Evolutionary conservation across 2,329 filamentous ascomycete species (phyloP), one percentile per base, ranked within the genome.

Genomic region (Phialemoniopsis sp.): DNA sequence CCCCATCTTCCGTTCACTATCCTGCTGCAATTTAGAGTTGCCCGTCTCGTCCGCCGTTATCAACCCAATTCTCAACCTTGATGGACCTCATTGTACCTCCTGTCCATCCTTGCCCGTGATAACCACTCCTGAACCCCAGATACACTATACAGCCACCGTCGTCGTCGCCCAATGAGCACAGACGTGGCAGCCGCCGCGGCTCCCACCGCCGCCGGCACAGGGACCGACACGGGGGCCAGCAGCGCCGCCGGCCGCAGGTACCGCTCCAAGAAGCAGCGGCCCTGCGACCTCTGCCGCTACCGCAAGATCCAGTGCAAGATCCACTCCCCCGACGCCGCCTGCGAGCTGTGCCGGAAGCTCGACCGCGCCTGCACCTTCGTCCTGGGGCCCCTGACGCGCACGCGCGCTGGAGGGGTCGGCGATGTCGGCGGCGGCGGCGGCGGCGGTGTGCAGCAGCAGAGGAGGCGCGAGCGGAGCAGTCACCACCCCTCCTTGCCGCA

Each of bases 301-400:
- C 38, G 44, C 16, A 48, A 48, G 40, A 46, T 45, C 32, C 42
- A 46, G 16, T 48, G 46, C 44, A 47, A 47, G 39, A 28, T 49
- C 4, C 38, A 40, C n/a, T 37, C 35, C 10, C 40, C 43, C 18
- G 46, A 43, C 19, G 31, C 37, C 9, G 44, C 38, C 13, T 52
- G 49, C 30, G 49, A 50, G 35, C 40, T 45, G 33, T 52, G 49
- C 38, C 34, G 32, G 34, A 42, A 42, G 34, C 34, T 50, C 29
- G 42, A 37, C 16, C 43, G 43, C 8, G 30, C 26, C 13, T 50
- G 47, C 38, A 50, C 43, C 8, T 48, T 44, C 42, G 46, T 43
- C 17, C 35, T 43, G 32, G 46, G 40, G 19, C 46, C 48, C 13
- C 30, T 50, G 32, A 45, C 40, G 32, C 19, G 43, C 13, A 38